phyloP scores from a whole-genome alignment of 768 basidiomycete species.

The Hericium erinaceus region DNA sequence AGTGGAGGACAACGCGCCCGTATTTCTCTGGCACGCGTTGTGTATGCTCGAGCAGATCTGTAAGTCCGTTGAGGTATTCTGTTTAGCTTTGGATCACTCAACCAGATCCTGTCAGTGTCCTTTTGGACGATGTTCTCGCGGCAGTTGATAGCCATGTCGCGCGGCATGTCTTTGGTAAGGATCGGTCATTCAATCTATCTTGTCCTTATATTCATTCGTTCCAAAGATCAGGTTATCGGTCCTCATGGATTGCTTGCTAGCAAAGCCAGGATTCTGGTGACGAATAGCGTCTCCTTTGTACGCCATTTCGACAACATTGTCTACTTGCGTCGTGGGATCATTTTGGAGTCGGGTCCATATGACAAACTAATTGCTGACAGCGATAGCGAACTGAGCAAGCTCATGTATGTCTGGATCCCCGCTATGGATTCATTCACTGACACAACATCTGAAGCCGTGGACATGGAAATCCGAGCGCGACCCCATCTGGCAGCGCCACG shows the following conservation, averaged over 20 bases:
- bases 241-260: constrained; percentile 72
- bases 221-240: constrained; percentile 74
- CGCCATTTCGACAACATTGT: constrained; percentile 65
- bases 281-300: constrained; percentile 81
- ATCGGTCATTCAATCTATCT: background rate
- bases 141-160: constrained; percentile 85
- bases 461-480: constrained; percentile 5
- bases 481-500: constrained; percentile 12
- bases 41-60: constrained; percentile 88
- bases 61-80: constrained; percentile 24
- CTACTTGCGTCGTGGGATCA: constrained; percentile 74
- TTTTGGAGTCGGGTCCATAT: constrained; percentile 69
- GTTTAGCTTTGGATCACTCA: background rate
- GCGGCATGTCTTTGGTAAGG: constrained; percentile 69
- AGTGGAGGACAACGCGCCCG: constrained; percentile 83
- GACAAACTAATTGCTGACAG: constrained; percentile 45
- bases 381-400: constrained; percentile 59
- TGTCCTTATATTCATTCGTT: background rate
- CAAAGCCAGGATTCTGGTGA: constrained; percentile 81
- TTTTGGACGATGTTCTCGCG: constrained; percentile 87
- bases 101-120: constrained; percentile 33
- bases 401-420: constrained; percentile 45
- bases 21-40: constrained; percentile 76
- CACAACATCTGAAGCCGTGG: constrained; percentile 5
- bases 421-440: background rate